Percentiles rank a stretch among this genome's conserved stretches.
phyloP scores from a whole-genome alignment of 1,139 yeast genomes.

The Hanseniaspora uvarum region DNA sequence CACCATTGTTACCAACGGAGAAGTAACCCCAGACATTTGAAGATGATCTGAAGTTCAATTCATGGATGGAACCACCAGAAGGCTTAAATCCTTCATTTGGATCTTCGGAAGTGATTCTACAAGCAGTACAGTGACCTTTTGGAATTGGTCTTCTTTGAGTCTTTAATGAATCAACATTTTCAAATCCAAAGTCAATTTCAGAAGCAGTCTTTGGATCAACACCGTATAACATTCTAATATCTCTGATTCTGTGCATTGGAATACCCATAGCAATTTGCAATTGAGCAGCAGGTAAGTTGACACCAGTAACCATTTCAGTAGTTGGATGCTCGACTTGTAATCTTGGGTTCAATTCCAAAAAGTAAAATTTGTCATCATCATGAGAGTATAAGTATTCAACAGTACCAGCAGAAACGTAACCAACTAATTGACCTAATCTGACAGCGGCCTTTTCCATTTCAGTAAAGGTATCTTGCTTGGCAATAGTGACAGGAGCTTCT shows the following conservation, averaged over 20 bases:
- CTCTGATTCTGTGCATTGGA: constrained; percentile 88
- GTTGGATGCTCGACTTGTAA: constrained; percentile 99
- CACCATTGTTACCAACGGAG: constrained; percentile 92
- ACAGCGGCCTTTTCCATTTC: constrained; percentile 96
- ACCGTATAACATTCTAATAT: constrained; percentile 84
- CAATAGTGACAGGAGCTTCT: constrained; percentile 94
- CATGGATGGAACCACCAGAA: constrained; percentile 92
- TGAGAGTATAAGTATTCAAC: constrained; percentile 93
- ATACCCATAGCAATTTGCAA: constrained; percentile 98
- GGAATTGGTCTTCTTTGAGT: constrained; percentile 89
- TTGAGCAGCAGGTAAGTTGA: constrained; percentile 95
- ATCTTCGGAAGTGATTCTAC: constrained; percentile 97
- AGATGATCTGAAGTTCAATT: constrained; percentile 88
- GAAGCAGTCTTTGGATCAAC: constrained; percentile 90
- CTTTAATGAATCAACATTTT: constrained; percentile 55
- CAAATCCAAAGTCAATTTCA: constrained; percentile 83
- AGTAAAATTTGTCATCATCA: constrained; percentile 87
- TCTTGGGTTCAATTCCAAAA: constrained; percentile 92
- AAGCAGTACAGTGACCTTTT: constrained; percentile 96
- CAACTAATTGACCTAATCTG: constrained; percentile 88
- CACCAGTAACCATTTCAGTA: constrained; percentile 98
- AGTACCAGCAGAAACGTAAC: constrained; percentile 97
- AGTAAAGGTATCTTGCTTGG: constrained; percentile 72
- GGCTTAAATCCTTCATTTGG: constrained; percentile 99
- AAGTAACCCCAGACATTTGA: constrained; percentile 99